Evolutionary conservation across 495 filamentous ascomycete species (phyloP), one percentile per base, ranked within the genome.

Genomic region (Aspergillus cavernicola): DNA sequence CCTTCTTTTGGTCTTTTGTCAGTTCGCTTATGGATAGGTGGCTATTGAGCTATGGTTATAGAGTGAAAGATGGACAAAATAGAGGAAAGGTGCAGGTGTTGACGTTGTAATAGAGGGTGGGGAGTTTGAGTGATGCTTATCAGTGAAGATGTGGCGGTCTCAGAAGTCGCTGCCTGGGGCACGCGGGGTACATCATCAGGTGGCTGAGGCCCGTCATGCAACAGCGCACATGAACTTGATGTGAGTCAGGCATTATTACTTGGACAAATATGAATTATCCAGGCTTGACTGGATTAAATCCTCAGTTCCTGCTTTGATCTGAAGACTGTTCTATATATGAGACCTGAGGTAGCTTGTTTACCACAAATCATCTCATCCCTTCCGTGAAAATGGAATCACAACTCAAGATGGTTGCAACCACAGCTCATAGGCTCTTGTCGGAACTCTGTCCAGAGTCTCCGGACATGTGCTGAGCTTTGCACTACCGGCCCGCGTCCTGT

Each of bases 181-280:
- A 60, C 61, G 57, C 57, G 57, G 57, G 57, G 55, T 56, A 50
- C 47, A 54, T 58, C 61, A 64, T 47, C 44, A 47, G 36, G 61
- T 64, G 61, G 49, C 56, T 47, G 58, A 49, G 50, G 33, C 39
- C 50, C 28, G 45, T 56, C 50, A 51, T 44, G 35, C 54, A 24
- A 47, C 29, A 32, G 7, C 22, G 22, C 24, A 45, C 35, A 20
- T 42, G 40, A 13, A 45, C 40, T n/a, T 42, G 18, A 28, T 33
- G 10, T 42, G 22, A 26, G 39, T 42, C 13, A 18, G 23, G 4
- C 6, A 26, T n/a, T n/a, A n/a, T n/a, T 2, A 43, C 9, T 3
- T 18, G 2, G n/a, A 29, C 0, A 29, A 16, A 3, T 3, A 3
- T 29, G 24, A 29, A 6, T 43, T 18, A 37, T 43, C 18, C 24